phyloP scores from a whole-genome alignment of 345 rosid genomes.

The Ceriops zippeliana region DNA sequence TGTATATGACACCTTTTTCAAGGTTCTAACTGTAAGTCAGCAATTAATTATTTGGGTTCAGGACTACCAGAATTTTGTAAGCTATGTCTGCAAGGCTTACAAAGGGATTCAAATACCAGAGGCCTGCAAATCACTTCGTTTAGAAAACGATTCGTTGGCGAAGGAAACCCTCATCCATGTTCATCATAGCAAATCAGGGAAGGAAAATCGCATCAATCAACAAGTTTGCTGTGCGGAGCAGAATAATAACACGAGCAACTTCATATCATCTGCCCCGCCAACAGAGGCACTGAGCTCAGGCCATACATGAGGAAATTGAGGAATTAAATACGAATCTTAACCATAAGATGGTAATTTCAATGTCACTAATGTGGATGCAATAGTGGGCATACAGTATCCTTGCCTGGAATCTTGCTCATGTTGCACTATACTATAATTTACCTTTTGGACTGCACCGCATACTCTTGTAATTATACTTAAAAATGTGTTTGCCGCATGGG shows the following conservation, averaged over 20 bases:
- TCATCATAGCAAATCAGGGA: background rate
- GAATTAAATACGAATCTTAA: background rate
- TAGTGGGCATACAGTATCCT: background rate
- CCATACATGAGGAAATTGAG: background rate
- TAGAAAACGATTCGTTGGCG: background rate
- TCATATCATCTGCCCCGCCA: background rate
- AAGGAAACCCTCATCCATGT: background rate
- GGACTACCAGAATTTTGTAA: slow-evolving; percentile 48
- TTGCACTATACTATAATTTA: too few relatives aligned
- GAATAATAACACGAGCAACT: slow-evolving; percentile 7
- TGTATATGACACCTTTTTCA: background rate
- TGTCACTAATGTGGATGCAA: background rate
- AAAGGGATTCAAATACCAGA: slow-evolving; percentile 42
- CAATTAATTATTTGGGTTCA: slow-evolving; percentile 17
- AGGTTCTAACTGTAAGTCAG: too few relatives aligned
- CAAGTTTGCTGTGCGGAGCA: slow-evolving; percentile 21
- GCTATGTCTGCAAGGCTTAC: slow-evolving; percentile 57
- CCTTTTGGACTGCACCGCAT: too few relatives aligned
- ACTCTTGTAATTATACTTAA: too few relatives aligned
- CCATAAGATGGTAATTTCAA: background rate
- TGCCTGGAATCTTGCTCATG: background rate
- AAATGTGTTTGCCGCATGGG: too few relatives aligned
- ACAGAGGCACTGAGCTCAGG: background rate
- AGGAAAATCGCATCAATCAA: too few relatives aligned
- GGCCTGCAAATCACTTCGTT: slow-evolving; percentile 37